phyloP scores from a whole-genome alignment of 2,329 filamentous ascomycete genomes.

The Madurella fahalii region DNA sequence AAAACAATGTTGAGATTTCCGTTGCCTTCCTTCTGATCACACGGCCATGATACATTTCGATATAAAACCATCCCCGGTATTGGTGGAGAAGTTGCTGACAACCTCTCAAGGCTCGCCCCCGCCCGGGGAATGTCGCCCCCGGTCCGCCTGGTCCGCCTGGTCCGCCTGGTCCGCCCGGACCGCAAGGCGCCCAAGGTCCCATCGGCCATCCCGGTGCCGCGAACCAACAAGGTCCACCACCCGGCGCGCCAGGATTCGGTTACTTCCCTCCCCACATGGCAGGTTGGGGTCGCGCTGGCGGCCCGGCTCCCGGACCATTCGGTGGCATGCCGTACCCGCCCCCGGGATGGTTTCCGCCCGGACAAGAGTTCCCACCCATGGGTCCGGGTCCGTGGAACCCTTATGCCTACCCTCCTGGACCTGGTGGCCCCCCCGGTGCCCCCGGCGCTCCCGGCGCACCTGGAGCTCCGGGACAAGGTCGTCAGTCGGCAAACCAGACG shows the following conservation, averaged over 20 bases:
- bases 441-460: constrained; percentile 31
- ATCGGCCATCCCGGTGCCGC: constrained; percentile 14
- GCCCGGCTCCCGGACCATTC: constrained; percentile 39
- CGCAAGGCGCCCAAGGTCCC: constrained; percentile 15
- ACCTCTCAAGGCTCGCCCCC: constrained; percentile 35
- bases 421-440: constrained; percentile 41
- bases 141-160: constrained; percentile 32
- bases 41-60: constrained; percentile 24
- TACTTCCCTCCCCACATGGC: constrained; percentile 30
- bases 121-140: constrained; percentile 33
- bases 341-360: constrained; percentile 73
- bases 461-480: constrained; percentile 27
- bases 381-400: constrained; percentile 19
- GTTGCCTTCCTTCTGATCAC: constrained; percentile 99
- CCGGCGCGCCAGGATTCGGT: constrained; percentile 29
- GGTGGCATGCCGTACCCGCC: constrained; percentile 73
- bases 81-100: constrained; percentile 28
- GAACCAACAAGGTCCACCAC: constrained; percentile 25
- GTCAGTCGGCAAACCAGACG: constrained; percentile 31
- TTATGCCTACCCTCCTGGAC: constrained; percentile 14
- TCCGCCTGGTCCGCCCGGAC: constrained; percentile 20
- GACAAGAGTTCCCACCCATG: constrained; percentile 60
- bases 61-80: constrained; percentile 13
- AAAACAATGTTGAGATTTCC: constrained; percentile 93
- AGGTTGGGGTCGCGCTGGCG: constrained; percentile 32